These are phyloP conservation scores for Rhodocollybia butyracea DNA, from an alignment of 768 basidiomycete genomes.

Conservation along the genomic window DNA sequence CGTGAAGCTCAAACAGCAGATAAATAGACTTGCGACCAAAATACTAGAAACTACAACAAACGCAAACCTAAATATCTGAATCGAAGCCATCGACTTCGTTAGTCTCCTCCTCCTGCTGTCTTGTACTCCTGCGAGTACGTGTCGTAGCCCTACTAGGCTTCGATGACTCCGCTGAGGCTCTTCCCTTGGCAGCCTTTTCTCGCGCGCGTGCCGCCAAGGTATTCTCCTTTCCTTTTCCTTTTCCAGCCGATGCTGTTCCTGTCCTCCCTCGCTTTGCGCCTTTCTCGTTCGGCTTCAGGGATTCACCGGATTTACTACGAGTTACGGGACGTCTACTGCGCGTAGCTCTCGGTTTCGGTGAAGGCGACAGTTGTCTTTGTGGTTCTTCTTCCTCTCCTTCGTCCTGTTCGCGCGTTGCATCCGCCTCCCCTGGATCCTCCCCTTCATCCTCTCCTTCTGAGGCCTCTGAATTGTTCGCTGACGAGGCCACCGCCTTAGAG, in stretches of 20 bases:
- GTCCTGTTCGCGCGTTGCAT: neutral
- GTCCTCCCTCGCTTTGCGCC: neutral
- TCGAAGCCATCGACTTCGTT: neutral
- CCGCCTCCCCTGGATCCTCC: neutral
- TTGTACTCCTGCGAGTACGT: neutral
- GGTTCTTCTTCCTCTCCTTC: neutral
- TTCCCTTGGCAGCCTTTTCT: neutral
- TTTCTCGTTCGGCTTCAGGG: neutral
- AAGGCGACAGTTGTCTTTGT: neutral
- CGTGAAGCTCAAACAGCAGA: too few relatives aligned
- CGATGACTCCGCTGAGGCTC: neutral
- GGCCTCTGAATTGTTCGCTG: neutral
- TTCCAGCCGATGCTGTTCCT: neutral
- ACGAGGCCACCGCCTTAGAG: neutral
- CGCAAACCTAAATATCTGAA: slow-evolving; percentile 1
- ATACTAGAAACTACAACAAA: too few relatives aligned
- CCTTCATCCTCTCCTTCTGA: neutral
- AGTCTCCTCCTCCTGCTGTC: slow-evolving; percentile 2
- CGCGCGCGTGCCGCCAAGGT: too few relatives aligned
- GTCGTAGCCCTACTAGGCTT: neutral
- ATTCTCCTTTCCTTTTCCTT: neutral
- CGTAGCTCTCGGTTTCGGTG: neutral
- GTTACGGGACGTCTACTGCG: neutral
- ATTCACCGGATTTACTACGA: neutral
- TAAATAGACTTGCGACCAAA: too few relatives aligned